Evolutionary conservation across 2,329 filamentous ascomycete genomes (phyloP).

Genomic region (Pseudocercospora vitis): DNA sequence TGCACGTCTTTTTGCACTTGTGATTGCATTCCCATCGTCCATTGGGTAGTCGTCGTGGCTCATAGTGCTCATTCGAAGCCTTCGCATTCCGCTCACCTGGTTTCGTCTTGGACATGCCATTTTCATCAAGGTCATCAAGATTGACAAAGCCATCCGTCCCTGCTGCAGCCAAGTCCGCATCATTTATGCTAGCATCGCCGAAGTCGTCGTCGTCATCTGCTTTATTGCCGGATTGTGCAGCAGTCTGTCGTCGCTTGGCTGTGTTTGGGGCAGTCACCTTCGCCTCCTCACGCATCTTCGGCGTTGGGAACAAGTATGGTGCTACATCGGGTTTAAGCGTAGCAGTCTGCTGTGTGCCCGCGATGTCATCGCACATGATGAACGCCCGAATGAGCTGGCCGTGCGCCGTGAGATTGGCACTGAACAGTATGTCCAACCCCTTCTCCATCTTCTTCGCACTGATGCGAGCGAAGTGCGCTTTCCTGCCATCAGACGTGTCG

Average conservation of each 20-base stretch:
- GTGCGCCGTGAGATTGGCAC: slow-evolving; percentile 54
- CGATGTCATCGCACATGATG: slow-evolving; percentile 82
- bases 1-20: slow-evolving; percentile 67
- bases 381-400: slow-evolving; percentile 65
- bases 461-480: slow-evolving; percentile 67
- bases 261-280: slow-evolving; percentile 29
- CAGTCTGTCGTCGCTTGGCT: slow-evolving; percentile 27
- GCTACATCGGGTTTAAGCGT: slow-evolving; percentile 54
- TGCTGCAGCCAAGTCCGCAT: slow-evolving; percentile 53
- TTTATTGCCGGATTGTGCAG: slow-evolving; percentile 5
- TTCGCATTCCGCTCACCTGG: no score
- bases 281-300: slow-evolving; percentile 26
- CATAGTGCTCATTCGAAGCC: slow-evolving; percentile 22
- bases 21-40: slow-evolving; percentile 76
- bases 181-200: slow-evolving; percentile 54
- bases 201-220: slow-evolving; percentile 47
- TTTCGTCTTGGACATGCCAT: slow-evolving; percentile 15
- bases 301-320: slow-evolving; percentile 44
- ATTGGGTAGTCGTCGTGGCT: slow-evolving; percentile 60
- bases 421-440: slow-evolving; percentile 61
- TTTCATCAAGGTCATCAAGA: slow-evolving; percentile 53
- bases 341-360: slow-evolving; percentile 57
- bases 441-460: slow-evolving; percentile 65
- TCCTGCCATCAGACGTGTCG: slow-evolving; percentile 66
- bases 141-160: slow-evolving; percentile 49